These are phyloP conservation scores for Thalassiosira exigua DNA, from an alignment of 352 stramenopile species.

Conservation along the genomic window DNA sequence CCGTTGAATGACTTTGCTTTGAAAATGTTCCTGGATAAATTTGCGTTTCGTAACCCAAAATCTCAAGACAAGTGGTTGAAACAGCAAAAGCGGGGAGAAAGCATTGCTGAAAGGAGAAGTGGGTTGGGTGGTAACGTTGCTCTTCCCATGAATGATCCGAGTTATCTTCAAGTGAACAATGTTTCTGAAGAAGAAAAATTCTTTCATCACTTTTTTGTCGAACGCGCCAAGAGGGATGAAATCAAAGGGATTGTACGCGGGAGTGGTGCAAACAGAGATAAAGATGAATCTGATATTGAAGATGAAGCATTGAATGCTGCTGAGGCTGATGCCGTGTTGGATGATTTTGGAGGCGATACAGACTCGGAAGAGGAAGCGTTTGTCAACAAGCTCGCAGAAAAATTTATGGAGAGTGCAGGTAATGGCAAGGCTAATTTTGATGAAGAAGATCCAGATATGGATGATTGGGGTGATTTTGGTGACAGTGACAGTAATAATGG, in stretches of 20 bases:
- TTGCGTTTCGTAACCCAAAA: constrained; percentile 98
- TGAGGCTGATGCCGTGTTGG: constrained; percentile 47
- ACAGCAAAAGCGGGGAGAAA: constrained; percentile 55
- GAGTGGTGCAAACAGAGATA: constrained; percentile 42
- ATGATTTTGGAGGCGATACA: constrained; percentile 57
- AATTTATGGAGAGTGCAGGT: constrained; percentile 77
- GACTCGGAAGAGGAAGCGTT: constrained; percentile 85
- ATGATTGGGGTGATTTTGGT: constrained; percentile 77
- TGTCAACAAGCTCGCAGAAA: constrained; percentile 73
- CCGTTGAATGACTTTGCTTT: constrained; percentile 97
- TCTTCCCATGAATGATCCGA: constrained; percentile 81
- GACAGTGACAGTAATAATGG: constrained; percentile 48
- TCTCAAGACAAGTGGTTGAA: constrained; percentile 60
- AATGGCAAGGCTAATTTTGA: constrained; percentile 77
- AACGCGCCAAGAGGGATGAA: constrained; percentile 76
- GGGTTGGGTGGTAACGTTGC: constrained; percentile 36
- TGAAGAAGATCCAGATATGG: constrained; percentile 83
- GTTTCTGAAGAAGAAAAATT: constrained; percentile 77
- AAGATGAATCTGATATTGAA: constrained; percentile 65
- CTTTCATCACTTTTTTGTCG: constrained; percentile 84
- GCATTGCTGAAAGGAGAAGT: constrained; percentile 65
- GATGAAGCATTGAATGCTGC: constrained; percentile 68
- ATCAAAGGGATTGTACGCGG: constrained; percentile 77
- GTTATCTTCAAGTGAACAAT: constrained; percentile 67
- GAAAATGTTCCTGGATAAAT: constrained; percentile 97